Conservation (phyloP, 345 rosid genomes). For the Gossypium stocksii region DNA sequence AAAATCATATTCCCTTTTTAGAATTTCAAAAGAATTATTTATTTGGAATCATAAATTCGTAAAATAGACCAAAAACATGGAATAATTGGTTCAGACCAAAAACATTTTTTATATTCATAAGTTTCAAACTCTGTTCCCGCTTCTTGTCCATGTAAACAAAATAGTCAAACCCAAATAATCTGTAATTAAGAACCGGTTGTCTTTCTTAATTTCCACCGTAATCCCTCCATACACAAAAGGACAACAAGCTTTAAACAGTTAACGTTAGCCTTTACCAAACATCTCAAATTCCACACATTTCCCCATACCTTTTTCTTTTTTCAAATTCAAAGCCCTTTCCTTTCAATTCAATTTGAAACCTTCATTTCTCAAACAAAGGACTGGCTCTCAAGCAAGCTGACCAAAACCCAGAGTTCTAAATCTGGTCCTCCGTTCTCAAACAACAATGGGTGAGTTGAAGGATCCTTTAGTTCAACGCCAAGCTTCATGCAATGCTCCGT, state of each 20-base stretch:
- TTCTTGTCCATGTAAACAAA: not conserved
- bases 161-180: not conserved
- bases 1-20: too few relatives aligned
- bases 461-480: conserved; percentile 25
- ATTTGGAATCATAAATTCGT: too few relatives aligned
- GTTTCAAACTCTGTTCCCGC: not conserved
- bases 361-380: not conserved
- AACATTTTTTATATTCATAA: not conserved
- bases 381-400: not conserved
- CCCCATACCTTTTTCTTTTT: conserved; percentile 34
- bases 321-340: conserved; percentile 39
- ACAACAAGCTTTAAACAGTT: conserved; percentile 8
- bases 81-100: too few relatives aligned
- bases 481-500: conserved; percentile 32
- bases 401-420: not conserved
- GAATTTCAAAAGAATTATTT: too few relatives aligned
- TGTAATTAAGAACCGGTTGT: not conserved
- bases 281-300: conserved; percentile 20
- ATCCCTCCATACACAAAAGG: not conserved
- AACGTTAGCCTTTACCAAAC: conserved; percentile 18
- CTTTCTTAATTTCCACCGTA: not conserved
- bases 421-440: not conserved
- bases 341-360: not conserved
- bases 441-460: conserved; percentile 25
- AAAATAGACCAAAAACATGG: too few relatives aligned